A percentile compares a stretch with the other conserved stretches of the same genome.
Conservation (phyloP, 2,329 filamentous ascomycete species). For the Colletotrichum tropicale region DNA sequence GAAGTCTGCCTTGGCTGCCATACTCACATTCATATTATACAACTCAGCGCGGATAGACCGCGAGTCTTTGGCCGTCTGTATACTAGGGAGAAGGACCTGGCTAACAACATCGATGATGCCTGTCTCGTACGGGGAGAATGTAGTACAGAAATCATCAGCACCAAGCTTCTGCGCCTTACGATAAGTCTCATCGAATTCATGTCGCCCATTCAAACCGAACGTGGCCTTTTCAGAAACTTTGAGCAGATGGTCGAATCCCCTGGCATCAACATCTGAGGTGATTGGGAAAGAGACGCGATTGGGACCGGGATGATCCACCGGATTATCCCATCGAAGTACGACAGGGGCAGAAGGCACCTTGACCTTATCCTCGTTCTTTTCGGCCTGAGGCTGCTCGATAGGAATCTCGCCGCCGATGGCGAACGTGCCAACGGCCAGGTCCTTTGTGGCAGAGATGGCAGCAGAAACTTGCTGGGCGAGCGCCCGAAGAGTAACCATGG, state of each 20-base stretch:
- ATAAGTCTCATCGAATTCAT: constrained; percentile 56
- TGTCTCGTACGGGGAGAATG: constrained; percentile 54
- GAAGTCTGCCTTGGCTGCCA: no score
- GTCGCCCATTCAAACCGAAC: constrained; percentile 49
- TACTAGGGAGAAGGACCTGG: constrained; percentile 45
- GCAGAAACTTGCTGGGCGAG: no score
- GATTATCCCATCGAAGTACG: background rate
- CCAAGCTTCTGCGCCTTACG: constrained; percentile 59
- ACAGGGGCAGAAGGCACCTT: no score
- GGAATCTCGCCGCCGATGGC: no score
- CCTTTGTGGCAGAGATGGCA: no score
- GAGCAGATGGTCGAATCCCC: background rate
- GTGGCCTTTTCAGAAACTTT: constrained; percentile 24
- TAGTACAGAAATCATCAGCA: constrained; percentile 45
- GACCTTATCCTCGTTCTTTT: no score
- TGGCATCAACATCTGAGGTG: background rate
- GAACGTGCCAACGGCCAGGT: no score
- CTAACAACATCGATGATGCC: constrained; percentile 57
- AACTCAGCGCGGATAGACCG: constrained; percentile 52
- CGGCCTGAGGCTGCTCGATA: no score
- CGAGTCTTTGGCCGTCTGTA: constrained; percentile 19
- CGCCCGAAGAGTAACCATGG: no score
- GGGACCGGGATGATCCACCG: background rate
- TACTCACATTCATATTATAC: constrained; percentile 62
- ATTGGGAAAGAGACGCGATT: background rate